A percentile compares a stretch with the other conserved stretches of the same genome.
phyloP scores from a whole-genome alignment of 352 stramenopile genomes.

The Globisporangium cederbergense region DNA sequence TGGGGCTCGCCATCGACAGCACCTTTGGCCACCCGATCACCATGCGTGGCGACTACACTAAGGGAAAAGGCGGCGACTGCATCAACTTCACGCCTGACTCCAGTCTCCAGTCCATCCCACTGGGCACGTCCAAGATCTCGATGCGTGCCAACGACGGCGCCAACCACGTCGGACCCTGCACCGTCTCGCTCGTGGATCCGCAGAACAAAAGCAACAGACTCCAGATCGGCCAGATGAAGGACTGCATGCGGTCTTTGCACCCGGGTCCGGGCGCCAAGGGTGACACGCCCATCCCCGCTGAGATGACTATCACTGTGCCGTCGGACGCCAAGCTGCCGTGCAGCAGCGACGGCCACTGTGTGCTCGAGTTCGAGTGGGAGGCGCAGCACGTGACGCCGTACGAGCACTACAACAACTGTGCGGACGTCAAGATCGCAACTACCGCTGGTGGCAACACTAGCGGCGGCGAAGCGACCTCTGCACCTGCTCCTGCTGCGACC shows the following conservation, averaged over 20 bases:
- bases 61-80: conserved; percentile 28
- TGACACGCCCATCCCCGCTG: conserved; percentile 25
- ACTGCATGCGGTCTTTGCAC: conserved; percentile 44
- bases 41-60: conserved; percentile 25
- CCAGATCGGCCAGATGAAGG: conserved; percentile 28
- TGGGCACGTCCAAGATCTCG: conserved; percentile 30
- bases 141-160: conserved; percentile 40
- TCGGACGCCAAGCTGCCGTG: conserved; percentile 21
- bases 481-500: background rate
- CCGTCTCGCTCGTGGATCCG: conserved; percentile 32
- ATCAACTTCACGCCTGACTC: conserved; percentile 29
- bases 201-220: conserved; percentile 26
- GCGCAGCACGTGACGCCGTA: conserved; percentile 12
- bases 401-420: conserved; percentile 2
- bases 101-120: conserved; percentile 26
- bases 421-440: conserved; percentile 10
- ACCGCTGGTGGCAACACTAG: background rate
- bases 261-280: conserved; percentile 26
- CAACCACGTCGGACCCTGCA: conserved; percentile 41
- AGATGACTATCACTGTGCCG: conserved; percentile 34
- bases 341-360: background rate
- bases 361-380: conserved; percentile 14
- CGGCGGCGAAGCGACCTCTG: background rate
- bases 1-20: conserved; percentile 33
- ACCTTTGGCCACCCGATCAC: conserved; percentile 30